Conservation (phyloP, 2,329 filamentous ascomycete species). For the Fusarium robinianum region DNA sequence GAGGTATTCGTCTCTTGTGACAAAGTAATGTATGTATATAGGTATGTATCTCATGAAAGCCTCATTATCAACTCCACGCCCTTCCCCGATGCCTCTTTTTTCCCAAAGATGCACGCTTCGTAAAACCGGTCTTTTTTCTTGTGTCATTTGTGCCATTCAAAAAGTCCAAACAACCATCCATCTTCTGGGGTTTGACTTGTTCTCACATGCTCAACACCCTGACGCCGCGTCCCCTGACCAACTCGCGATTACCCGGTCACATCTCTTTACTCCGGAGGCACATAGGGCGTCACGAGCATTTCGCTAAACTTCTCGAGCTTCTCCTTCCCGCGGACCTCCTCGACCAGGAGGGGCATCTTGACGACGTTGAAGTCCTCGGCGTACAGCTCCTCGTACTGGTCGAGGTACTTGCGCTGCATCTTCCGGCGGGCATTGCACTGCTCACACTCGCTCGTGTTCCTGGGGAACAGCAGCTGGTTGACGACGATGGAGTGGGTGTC, state of each 20-base stretch:
- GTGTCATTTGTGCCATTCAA: constrained; percentile 6
- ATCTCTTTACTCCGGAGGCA: constrained; percentile 61
- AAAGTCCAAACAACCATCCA: too few species aligned
- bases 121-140: constrained; percentile 8
- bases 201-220: constrained; percentile 9
- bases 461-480: constrained; percentile 95
- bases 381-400: constrained; percentile 98
- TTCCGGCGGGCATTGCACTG: constrained; percentile 93
- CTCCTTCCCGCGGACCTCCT: constrained; percentile 95
- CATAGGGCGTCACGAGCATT: constrained; percentile 77
- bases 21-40: constrained; percentile 5
- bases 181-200: constrained; percentile 13
- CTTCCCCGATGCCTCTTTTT: constrained; percentile 13
- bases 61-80: constrained; percentile 27
- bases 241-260: too few species aligned
- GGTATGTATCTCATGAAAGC: constrained; percentile 18
- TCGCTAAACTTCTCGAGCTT: constrained; percentile 88
- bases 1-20: constrained; percentile 27
- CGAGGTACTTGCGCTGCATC: constrained; percentile 99
- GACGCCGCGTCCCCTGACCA: too few species aligned
- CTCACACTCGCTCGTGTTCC: constrained; percentile 81
- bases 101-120: constrained; percentile 14
- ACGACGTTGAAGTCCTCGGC: constrained; percentile 97
- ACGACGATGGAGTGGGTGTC: constrained; percentile 98
- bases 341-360: constrained; percentile 93